Evolutionary conservation across 2,329 filamentous ascomycete genomes (phyloP).

Genomic region (Ilyonectria mors-panacis): DNA sequence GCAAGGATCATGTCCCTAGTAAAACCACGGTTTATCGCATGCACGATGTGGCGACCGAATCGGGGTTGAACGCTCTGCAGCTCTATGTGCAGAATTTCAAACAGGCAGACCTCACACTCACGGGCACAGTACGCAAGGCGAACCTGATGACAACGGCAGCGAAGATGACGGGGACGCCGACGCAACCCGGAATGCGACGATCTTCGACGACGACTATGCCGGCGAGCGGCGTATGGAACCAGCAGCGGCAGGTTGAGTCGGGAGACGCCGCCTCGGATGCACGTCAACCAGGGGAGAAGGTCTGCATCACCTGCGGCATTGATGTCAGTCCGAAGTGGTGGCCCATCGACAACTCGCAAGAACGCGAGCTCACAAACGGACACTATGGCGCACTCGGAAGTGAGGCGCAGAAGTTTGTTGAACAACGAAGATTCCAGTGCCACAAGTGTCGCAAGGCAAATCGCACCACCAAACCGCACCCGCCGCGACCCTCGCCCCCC

Average conservation of each 20-base stretch:
- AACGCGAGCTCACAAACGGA: slow-evolving; percentile 67
- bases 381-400: slow-evolving; percentile 65
- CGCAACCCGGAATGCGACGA: slow-evolving; percentile 62
- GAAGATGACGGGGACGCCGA: slow-evolving; percentile 62
- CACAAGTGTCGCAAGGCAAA: slow-evolving; percentile 79
- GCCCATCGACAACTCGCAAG: slow-evolving; percentile 68
- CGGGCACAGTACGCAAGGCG: slow-evolving; percentile 93
- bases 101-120: slow-evolving; percentile 91
- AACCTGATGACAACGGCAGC: slow-evolving; percentile 79
- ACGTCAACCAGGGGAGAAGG: slow-evolving; percentile 63
- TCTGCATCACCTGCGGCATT: slow-evolving; percentile 75
- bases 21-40: slow-evolving; percentile 84
- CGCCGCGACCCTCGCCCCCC: slow-evolving; percentile 39
- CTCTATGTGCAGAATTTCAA: slow-evolving; percentile 92
- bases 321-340: slow-evolving; percentile 85
- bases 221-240: slow-evolving; percentile 32
- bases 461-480: slow-evolving; percentile 57
- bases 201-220: slow-evolving; percentile 67
- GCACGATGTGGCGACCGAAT: slow-evolving; percentile 79
- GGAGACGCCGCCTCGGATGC: slow-evolving; percentile 47
- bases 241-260: slow-evolving; percentile 46
- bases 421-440: slow-evolving; percentile 77
- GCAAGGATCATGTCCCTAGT: slow-evolving; percentile 85
- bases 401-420: slow-evolving; percentile 72
- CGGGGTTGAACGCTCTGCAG: slow-evolving; percentile 85